Evolutionary conservation across 352 stramenopile species (phyloP).

Genomic region (Plasmopara muralis): DNA sequence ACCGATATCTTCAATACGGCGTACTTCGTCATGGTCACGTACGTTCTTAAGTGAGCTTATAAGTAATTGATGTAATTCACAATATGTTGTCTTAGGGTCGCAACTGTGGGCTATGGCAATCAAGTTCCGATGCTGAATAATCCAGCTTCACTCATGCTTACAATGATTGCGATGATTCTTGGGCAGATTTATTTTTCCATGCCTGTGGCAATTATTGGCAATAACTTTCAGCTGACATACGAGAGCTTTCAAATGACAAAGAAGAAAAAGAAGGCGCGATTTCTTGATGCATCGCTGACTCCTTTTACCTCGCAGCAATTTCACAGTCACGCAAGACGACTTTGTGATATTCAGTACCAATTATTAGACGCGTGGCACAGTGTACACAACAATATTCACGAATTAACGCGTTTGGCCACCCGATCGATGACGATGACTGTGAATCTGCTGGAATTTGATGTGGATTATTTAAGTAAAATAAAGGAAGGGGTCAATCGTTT

Average conservation of each 20-base stretch:
- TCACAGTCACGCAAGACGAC: constrained; percentile 37
- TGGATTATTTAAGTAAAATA: constrained; percentile 32
- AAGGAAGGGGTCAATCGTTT: constrained; percentile 38
- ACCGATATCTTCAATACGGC: constrained; percentile 80
- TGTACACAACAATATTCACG: constrained; percentile 38
- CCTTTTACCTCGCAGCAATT: constrained; percentile 45
- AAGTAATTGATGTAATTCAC: not conserved
- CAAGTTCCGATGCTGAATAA: constrained; percentile 62
- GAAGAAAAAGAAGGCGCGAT: constrained; percentile 45
- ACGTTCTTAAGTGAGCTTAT: constrained; percentile 18
- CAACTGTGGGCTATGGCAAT: constrained; percentile 69
- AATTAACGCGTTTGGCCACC: constrained; percentile 19
- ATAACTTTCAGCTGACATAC: constrained; percentile 62
- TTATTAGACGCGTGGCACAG: constrained; percentile 41
- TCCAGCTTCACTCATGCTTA: constrained; percentile 35
- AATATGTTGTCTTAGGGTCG: constrained; percentile 32
- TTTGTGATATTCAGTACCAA: constrained; percentile 61
- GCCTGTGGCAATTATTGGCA: constrained; percentile 71
- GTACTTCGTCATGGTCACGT: constrained; percentile 85
- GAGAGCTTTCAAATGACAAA: constrained; percentile 52
- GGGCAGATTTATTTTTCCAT: constrained; percentile 77
- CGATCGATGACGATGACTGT: constrained; percentile 17
- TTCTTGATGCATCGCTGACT: constrained; percentile 41
- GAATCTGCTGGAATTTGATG: constrained; percentile 28
- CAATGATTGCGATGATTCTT: constrained; percentile 64